Base-by-base conservation (phyloP, 2,329 filamentous ascomycete species). In the Chaetomiaceae sp. region DNA sequence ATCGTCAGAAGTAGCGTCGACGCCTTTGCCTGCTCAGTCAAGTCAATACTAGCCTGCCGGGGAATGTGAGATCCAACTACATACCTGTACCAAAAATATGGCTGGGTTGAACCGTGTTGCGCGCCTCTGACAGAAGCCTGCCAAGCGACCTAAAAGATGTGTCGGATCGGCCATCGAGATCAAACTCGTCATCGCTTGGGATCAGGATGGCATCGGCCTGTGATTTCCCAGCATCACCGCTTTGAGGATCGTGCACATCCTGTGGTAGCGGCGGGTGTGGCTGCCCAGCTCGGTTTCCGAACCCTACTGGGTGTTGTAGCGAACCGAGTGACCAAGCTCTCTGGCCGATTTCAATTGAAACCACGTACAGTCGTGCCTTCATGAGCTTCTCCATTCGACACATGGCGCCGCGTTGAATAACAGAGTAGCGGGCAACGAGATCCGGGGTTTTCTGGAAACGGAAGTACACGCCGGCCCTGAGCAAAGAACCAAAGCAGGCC, bases 31-130 rank as follows among this genome's bases (percentile, higher is more conserved):
- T 56, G 46, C 53, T 54, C 22, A 53, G 49, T 38, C 29, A 53
- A 51, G 40, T 58, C 33, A 58, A 48, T 36, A 48, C 49, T 56
- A 29, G 45, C 40, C 45, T 50, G 38, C 48, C 45, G 34, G 51
- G 49, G 40, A 50, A 47, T 53, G 22, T 39, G 52, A 55, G 45
- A 58, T 50, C 46, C 14, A 50, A 33, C 44, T 34, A 54, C 31
- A 58, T 58, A 55, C 52, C 55, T 58, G 36, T 53, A 55, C 39
- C 40, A 53, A 46, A 50, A 55, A 58, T 29, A 57, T 45, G 27
- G 34, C 55, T 34, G 38, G 47, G 38, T 52, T 57, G 36, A 36
- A 51, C 50, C 33, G 40, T 48, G 23, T 57, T 51, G 43, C 39
- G 40, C 22, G 42, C 29, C 53, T 42, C 31, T 54, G 9, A 48